Conservation (phyloP, 805 yeast genomes). For the Yarrowia divulgata region DNA sequence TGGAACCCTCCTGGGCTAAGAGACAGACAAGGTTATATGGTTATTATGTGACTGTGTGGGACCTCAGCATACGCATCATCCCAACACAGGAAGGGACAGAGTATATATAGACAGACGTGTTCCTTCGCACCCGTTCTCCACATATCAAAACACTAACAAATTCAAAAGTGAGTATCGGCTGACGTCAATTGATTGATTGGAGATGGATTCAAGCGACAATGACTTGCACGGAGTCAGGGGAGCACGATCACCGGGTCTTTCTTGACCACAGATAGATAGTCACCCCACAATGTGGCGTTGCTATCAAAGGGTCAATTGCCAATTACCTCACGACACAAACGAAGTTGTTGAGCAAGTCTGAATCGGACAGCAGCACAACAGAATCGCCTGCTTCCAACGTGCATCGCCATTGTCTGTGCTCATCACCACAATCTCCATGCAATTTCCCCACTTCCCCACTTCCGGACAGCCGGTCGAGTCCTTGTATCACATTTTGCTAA, state of each 20-base stretch:
- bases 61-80: conserved; percentile 12
- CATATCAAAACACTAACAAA: conserved; percentile 24
- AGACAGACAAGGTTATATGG: conserved; percentile 20
- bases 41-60: conserved; percentile 10
- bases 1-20: background rate
- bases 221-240: background rate
- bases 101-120: conserved; percentile 36
- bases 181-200: background rate
- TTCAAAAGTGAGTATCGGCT: conserved; percentile 35
- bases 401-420: background rate
- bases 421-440: background rate
- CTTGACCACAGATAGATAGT: background rate
- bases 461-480: background rate
- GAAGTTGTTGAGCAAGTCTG: background rate
- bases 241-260: too few species aligned
- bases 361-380: background rate
- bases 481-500: conserved; percentile 1
- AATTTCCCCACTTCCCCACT: background rate
- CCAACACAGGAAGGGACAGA: conserved; percentile 5
- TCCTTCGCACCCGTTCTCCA: conserved; percentile 12
- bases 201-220: background rate
- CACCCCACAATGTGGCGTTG: background rate
- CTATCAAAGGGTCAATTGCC: background rate
- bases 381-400: too few species aligned
- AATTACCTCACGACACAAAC: background rate